A percentile compares a stretch with the other conserved stretches of the same genome.
Conservation (phyloP, 345 rosid species). For the Ricinus communis region DNA sequence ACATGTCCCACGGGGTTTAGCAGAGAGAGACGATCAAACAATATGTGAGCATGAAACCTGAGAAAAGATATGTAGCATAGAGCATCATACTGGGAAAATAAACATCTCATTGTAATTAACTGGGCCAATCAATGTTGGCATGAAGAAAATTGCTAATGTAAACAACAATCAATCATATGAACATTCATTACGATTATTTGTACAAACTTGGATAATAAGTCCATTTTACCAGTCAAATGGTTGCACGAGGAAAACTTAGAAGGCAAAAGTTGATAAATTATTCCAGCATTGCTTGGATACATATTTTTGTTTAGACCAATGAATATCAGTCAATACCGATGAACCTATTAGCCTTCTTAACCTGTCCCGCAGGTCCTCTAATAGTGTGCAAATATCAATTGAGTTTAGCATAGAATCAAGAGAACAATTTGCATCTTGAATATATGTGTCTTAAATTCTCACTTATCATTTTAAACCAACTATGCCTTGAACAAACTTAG, state of each 20-base stretch:
- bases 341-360: not conserved
- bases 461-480: not conserved
- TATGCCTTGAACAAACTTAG: not conserved
- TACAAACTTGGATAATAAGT: too few relatives aligned
- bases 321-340: not conserved
- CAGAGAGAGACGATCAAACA: conserved; percentile 76
- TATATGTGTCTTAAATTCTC: not conserved
- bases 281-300: too few relatives aligned
- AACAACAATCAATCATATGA: not conserved
- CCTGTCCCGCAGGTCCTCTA: not conserved
- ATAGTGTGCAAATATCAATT: not conserved
- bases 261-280: not conserved
- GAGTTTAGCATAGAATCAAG: not conserved
- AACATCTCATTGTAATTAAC: not conserved
- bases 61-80: conserved; percentile 1
- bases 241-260: too few relatives aligned
- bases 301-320: not conserved
- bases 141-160: too few relatives aligned
- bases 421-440: not conserved
- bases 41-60: conserved; percentile 87
- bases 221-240: too few relatives aligned
- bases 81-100: not conserved
- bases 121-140: not conserved
- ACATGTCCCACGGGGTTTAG: conserved; percentile 91
- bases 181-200: not conserved